Conservation (phyloP, 2,329 filamentous ascomycete species). For the Diaporthe australafricana region DNA sequence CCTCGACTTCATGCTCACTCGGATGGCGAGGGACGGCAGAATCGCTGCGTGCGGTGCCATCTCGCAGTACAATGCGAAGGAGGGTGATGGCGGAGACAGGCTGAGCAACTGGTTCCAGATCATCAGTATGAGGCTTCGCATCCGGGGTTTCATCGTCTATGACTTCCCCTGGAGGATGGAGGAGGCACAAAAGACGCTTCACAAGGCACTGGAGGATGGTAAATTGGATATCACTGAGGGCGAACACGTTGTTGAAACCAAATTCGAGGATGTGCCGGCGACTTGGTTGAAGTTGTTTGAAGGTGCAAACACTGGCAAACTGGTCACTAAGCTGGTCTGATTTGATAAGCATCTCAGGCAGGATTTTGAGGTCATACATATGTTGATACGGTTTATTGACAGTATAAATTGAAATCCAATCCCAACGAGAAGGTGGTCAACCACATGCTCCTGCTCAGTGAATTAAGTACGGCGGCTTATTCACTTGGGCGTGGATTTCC, state of each 20-base stretch:
- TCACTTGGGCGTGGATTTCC: too few relatives aligned
- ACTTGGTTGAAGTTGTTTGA: slow-evolving; percentile 26
- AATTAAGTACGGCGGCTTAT: too few relatives aligned
- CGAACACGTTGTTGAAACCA: slow-evolving; percentile 17
- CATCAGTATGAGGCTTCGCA: slow-evolving; percentile 2
- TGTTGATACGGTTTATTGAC: too few relatives aligned
- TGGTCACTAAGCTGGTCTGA: slow-evolving; percentile 17
- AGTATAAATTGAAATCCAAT: too few relatives aligned
- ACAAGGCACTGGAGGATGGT: slow-evolving; percentile 18
- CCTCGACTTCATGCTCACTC: slow-evolving; percentile 18
- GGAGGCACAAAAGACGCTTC: not conserved
- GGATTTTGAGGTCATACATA: too few relatives aligned
- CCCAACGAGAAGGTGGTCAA: too few relatives aligned
- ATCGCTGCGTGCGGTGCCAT: slow-evolving; percentile 18
- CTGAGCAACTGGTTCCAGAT: slow-evolving; percentile 29
- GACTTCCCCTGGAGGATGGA: not conserved
- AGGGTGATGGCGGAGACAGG: not conserved
- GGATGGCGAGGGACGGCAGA: slow-evolving; percentile 21
- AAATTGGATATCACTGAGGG: slow-evolving; percentile 20
- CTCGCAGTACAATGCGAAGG: slow-evolving; percentile 21
- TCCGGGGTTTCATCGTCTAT: slow-evolving; percentile 11
- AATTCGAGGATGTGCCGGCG: slow-evolving; percentile 17
- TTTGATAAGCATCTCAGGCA: too few relatives aligned
- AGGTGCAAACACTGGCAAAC: slow-evolving; percentile 25
- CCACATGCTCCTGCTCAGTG: too few relatives aligned